Conservation (phyloP, 352 stramenopile genomes). For the Albugo candida region DNA sequence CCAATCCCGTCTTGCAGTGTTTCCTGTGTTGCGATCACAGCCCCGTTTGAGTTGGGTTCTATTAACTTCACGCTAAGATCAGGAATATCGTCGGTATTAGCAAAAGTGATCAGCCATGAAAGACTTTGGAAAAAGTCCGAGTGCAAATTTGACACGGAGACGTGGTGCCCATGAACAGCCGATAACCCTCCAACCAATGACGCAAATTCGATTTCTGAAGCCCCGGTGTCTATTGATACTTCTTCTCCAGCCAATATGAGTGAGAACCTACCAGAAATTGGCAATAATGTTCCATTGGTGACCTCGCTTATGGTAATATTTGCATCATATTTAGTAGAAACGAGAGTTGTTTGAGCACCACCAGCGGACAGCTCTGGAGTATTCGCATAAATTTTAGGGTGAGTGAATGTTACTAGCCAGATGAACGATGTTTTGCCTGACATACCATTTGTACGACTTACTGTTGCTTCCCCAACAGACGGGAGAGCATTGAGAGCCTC, state of each 20-base stretch:
- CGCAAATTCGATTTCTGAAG: constrained; percentile 2
- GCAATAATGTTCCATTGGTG: constrained; percentile 1
- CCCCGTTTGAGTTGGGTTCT: constrained; percentile 6
- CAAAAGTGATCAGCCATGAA: constrained; percentile 13
- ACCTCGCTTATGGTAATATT: constrained; percentile 7
- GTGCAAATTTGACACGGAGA: constrained; percentile 1
- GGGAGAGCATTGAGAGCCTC: constrained; percentile 12
- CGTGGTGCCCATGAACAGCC: constrained; percentile 1
- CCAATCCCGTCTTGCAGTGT: constrained; percentile 3
- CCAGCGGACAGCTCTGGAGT: constrained; percentile 6
- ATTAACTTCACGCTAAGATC: constrained; percentile 7
- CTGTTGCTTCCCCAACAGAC: constrained; percentile 4
- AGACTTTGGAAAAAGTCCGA: constrained; percentile 4
- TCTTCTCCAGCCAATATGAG: neutral
- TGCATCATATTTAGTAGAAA: constrained; percentile 5
- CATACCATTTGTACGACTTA: constrained; percentile 4
- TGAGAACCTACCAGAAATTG: constrained; percentile 6
- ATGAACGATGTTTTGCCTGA: constrained; percentile 4
- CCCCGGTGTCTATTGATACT: constrained; percentile 1
- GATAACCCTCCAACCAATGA: neutral
- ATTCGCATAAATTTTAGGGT: constrained; percentile 6
- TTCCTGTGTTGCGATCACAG: neutral
- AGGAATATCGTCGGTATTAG: constrained; percentile 10
- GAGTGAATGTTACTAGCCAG: constrained; percentile 12
- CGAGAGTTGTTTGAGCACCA: constrained; percentile 11